phyloP scores from a whole-genome alignment of 2,329 filamentous ascomycete species.

The Dothideomycetidae sp. region DNA sequence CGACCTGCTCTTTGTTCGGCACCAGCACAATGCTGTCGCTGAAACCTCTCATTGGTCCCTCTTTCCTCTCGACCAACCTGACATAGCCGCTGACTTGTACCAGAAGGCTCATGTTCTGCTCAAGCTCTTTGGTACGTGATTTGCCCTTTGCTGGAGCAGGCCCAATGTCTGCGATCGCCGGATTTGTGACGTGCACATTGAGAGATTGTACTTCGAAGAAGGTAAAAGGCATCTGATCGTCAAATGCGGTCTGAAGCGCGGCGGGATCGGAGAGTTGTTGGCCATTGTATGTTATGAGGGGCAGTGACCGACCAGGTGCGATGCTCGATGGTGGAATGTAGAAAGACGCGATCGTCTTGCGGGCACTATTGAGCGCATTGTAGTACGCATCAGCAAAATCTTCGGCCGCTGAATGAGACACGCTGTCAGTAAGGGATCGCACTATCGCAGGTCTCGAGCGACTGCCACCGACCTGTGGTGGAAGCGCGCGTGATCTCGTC shows the following conservation, averaged over 20 bases:
- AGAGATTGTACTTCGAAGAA: conserved; percentile 61
- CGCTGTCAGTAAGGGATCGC: not conserved
- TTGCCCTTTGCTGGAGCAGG: conserved; percentile 11
- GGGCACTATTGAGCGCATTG: conserved; percentile 49
- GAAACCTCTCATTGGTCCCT: conserved; percentile 54
- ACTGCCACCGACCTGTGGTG: conserved; percentile 9
- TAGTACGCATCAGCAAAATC: conserved; percentile 64
- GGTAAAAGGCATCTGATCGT: conserved; percentile 47
- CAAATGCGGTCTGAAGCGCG: conserved; percentile 55
- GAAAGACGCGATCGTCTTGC: conserved; percentile 47
- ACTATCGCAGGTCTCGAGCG: too few relatives aligned
- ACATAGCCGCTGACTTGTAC: conserved; percentile 63
- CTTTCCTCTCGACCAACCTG: conserved; percentile 45
- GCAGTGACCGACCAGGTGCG: conserved; percentile 37
- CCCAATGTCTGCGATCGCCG: conserved; percentile 40
- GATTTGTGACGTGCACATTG: conserved; percentile 67
- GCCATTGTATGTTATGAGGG: conserved; percentile 71
- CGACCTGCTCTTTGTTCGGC: conserved; percentile 34
- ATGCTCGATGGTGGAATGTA: conserved; percentile 49
- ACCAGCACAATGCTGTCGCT: conserved; percentile 70
- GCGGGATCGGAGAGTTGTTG: conserved; percentile 46
- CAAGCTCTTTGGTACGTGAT: conserved; percentile 24
- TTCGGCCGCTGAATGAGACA: conserved; percentile 40
- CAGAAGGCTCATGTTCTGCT: conserved; percentile 53
- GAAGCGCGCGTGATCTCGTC: conserved; percentile 12